A percentile compares a stretch with the other conserved stretches of the same genome.
phyloP scores from a whole-genome alignment of 192 early-diverging fungal genomes.

The Kickxella alabastrina region DNA sequence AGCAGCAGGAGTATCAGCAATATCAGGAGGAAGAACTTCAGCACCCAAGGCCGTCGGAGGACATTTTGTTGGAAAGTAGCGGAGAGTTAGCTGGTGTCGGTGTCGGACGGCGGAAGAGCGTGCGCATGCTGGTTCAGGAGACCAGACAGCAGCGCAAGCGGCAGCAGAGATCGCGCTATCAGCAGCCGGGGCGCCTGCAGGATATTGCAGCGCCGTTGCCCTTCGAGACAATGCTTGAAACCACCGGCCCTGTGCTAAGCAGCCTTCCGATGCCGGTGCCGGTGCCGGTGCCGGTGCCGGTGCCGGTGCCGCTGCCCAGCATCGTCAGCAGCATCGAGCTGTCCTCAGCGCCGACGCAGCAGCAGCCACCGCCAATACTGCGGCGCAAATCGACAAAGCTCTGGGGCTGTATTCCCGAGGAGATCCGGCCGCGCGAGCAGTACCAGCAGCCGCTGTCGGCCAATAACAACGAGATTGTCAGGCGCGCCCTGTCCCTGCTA shows the following conservation, averaged over 20 bases:
- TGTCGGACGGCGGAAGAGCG: slow-evolving; percentile 48
- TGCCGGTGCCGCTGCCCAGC: background rate
- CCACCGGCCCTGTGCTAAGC: background rate
- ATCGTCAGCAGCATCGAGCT: too few relatives aligned
- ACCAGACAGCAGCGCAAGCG: slow-evolving; percentile 16
- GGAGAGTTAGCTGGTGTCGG: background rate
- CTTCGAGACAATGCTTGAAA: background rate
- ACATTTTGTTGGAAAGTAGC: background rate
- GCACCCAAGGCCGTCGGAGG: too few relatives aligned
- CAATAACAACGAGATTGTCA: slow-evolving; percentile 45
- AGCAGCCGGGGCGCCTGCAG: slow-evolving; percentile 1
- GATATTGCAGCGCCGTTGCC: background rate
- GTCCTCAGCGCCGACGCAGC: background rate
- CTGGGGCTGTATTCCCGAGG: slow-evolving; percentile 51
- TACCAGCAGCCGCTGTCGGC: background rate
- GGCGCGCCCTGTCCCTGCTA: slow-evolving; percentile 46
- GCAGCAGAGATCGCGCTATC: background rate
- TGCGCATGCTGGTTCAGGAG: slow-evolving; percentile 53
- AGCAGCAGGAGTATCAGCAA: background rate
- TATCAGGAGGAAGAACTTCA: background rate
- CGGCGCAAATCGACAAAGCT: slow-evolving; percentile 54
- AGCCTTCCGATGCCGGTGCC: background rate
- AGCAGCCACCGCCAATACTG: slow-evolving; percentile 22
- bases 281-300: background rate
- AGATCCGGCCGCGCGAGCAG: slow-evolving; percentile 33